Evolutionary conservation across 2,329 filamentous ascomycete species (phyloP).

Genomic region (Apiospora koreana): DNA sequence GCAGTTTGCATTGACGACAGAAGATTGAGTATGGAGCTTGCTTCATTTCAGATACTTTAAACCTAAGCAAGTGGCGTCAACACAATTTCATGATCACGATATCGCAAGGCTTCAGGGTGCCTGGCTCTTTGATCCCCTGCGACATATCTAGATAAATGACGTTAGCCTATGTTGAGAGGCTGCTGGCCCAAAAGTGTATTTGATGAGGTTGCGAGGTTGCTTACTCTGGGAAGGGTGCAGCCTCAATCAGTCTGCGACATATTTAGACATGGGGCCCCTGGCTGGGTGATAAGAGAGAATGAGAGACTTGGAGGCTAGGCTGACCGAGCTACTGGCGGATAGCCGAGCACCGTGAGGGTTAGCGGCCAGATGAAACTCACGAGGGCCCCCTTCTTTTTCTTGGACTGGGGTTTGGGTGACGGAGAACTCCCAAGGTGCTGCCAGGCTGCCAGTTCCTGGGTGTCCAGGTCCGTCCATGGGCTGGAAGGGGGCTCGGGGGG

Average conservation of each 20-base stretch:
- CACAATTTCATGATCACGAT: neutral
- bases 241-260: constrained; percentile 1
- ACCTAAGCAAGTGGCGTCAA: neutral
- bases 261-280: constrained; percentile 3
- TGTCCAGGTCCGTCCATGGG: neutral
- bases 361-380: neutral
- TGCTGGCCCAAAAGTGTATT: neutral
- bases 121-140: neutral
- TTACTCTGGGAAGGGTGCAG: neutral
- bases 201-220: constrained; percentile 4
- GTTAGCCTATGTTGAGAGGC: neutral
- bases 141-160: neutral
- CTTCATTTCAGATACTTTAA: neutral
- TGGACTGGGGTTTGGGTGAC: neutral
- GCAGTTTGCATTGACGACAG: neutral
- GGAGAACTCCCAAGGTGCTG: neutral
- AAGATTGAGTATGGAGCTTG: neutral
- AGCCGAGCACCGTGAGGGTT: constrained; percentile 1
- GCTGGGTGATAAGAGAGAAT: neutral
- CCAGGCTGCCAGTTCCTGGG: neutral
- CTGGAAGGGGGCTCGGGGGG: neutral
- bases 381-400: neutral
- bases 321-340: neutral
- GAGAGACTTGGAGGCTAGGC: neutral
- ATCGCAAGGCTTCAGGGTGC: neutral